Base-by-base conservation (phyloP, 768 basidiomycete genomes). In the Amanita polypyramis region DNA sequence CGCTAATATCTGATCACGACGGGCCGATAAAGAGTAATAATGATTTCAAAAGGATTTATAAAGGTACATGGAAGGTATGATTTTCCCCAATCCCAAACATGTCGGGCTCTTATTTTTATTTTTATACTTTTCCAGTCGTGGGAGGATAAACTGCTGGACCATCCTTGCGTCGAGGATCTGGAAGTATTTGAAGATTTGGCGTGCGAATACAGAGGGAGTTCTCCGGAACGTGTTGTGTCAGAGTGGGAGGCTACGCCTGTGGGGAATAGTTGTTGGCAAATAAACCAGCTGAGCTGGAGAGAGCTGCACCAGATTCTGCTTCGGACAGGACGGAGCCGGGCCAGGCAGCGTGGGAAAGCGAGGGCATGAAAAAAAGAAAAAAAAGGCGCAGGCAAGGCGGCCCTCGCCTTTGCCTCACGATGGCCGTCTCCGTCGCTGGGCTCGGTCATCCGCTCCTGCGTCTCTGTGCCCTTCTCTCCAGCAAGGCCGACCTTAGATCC, bases 401-500 rank as follows among this genome's bases (percentile, higher is more conserved):
- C 19, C 42, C 30, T 36, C 27, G 34, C 36, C 32, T 38, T 49
- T 42, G 46, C 47, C 54, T 36, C 54, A 65, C 77, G 65, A 82
- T 82, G 79, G 71, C 72, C 68, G 63, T 83, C 61, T 80, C 78
- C 61, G 66, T 83, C 50, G 79, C 76, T 60, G 76, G 75, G 43
- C 64, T 47, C 46, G 46, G 46, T 39, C 46, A 39, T 50, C 48
- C 48, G 4, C 32, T 49, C 6, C 38, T 49, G 32, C 32, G 76
- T 53, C 69, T 76, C 57, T 65, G 75, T 54, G 65, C 68, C 55
- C 57, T 72, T 52, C 62, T 80, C 54, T 62, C 75, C 54, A 70
- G 70, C 53, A 77, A 76, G 59, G 70, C 77, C 47, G 83, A 85
- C 61, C 64, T 85, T 60, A 76, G 77, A 65, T 82, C 83, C 55